Base-by-base conservation (phyloP, 768 basidiomycete genomes). In the Podaxis mareebaensis region DNA sequence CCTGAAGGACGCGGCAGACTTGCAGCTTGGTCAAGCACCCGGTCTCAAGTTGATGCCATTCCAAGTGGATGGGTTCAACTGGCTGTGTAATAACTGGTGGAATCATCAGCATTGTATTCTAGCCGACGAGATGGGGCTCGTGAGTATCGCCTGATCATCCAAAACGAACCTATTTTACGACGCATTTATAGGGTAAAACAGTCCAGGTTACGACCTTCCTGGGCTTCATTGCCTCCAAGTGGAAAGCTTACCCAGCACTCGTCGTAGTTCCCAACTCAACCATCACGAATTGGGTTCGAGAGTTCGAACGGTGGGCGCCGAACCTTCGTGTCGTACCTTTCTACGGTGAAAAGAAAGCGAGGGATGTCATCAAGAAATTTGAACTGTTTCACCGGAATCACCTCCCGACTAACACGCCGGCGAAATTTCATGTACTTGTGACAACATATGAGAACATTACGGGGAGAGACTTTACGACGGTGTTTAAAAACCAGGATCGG, bases 51-150 rank as follows among this genome's bases (percentile, higher is more conserved):
- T 97, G 24, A 93, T 96, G 92, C 85, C 86, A 42, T 97, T 96
- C 75, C 95, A 96, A 74, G 91, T 91, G 7, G 88, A 91, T 30
- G 92, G 91, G 38, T 88, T 93, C 58, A 92, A 92, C 60, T 93
- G 91, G 93, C 79, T 94, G 52, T 88, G 84, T 67, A 85, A 89
- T 67, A 93, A 95, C 65, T 96, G 95, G 95, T 93, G 90, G 88
- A 88, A 84, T 66, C 82, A 79, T 48, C 93, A 93, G 65, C 85
- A 87, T 48, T 93, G 90, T 65, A 96, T 96, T 66, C 83, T 99
- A 22, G 96, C 97, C 2, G 97, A 99, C 72, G 97, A 99, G 74
- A 99, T 99, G 97, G 95, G 95, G 63, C 76, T 95, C 72, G 94
- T 93, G 73, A 57, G 71, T 61, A 17, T 20, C 44, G 12, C 11